Percentiles rank a stretch among this genome's conserved stretches.
Evolutionary conservation across 352 stramenopile species (phyloP).

Genomic region (Hyaloperonospora arabidopsidis): DNA sequence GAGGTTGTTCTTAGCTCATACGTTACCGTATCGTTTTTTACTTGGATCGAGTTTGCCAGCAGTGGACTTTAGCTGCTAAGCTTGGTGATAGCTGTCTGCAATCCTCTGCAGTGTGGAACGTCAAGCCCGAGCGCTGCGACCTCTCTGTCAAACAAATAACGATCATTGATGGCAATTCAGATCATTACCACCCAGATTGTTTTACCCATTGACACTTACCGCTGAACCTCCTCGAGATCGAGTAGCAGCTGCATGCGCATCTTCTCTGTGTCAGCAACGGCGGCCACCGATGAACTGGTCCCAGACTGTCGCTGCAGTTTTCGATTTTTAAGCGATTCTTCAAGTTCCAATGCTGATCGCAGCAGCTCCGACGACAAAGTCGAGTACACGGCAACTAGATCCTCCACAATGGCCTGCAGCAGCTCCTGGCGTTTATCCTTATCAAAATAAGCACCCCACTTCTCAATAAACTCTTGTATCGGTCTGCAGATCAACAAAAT

Average conservation of each 20-base stretch:
- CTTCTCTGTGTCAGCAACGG: slow-evolving; percentile 76
- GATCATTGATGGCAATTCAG: slow-evolving; percentile 5
- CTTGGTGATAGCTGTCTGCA: slow-evolving; percentile 22
- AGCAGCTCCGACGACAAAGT: slow-evolving; percentile 65
- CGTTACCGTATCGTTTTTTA: too few relatives aligned
- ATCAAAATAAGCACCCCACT: slow-evolving; percentile 60
- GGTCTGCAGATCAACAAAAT: slow-evolving; percentile 30
- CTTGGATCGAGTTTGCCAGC: too few relatives aligned
- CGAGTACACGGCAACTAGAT: slow-evolving; percentile 53
- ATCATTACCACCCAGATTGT: neutral
- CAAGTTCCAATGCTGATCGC: slow-evolving; percentile 67
- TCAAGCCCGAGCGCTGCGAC: slow-evolving; percentile 40
- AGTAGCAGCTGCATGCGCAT: slow-evolving; percentile 76
- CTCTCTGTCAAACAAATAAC: slow-evolving; percentile 30
- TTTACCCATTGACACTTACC: slow-evolving; percentile 29
- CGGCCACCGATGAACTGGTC: slow-evolving; percentile 12
- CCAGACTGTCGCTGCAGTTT: slow-evolving; percentile 63
- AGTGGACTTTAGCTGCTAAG: slow-evolving; percentile 5
- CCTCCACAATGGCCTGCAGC: slow-evolving; percentile 44
- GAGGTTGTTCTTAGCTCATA: too few relatives aligned
- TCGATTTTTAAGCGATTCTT: slow-evolving; percentile 83
- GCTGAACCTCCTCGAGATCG: slow-evolving; percentile 63
- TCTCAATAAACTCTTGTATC: slow-evolving; percentile 60
- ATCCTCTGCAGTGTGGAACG: slow-evolving; percentile 27
- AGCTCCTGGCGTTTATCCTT: slow-evolving; percentile 33